These are phyloP conservation scores for Glonium stellatum DNA, from an alignment of 495 filamentous ascomycete genomes.

Conservation along the genomic window DNA sequence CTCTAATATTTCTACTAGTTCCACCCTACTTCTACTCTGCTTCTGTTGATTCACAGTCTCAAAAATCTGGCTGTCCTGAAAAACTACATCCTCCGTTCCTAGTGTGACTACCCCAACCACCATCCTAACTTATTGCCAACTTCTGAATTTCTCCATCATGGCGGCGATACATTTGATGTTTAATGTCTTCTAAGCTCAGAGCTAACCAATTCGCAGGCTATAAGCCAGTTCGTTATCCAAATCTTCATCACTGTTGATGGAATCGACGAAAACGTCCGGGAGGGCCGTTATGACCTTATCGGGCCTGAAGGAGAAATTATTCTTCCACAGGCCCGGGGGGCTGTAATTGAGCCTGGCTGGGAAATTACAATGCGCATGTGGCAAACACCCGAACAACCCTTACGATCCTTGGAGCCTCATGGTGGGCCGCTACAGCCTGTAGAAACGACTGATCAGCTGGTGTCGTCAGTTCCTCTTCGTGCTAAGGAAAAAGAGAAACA, in stretches of 20 bases:
- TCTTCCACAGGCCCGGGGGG: conserved; percentile 74
- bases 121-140: too few species aligned
- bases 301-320: conserved; percentile 77
- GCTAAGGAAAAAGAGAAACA: too few species aligned
- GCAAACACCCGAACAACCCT: conserved; percentile 56
- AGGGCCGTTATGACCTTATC: conserved; percentile 76
- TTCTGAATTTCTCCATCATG: too few species aligned
- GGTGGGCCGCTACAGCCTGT: too few species aligned
- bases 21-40: background rate
- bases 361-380: conserved; percentile 90
- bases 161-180: too few species aligned
- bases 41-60: background rate
- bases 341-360: conserved; percentile 75
- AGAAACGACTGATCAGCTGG: too few species aligned
- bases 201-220: background rate
- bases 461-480: too few species aligned
- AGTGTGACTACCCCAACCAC: too few species aligned
- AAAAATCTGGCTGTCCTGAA: background rate
- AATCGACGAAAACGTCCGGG: conserved; percentile 67
- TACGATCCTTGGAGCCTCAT: too few species aligned
- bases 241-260: conserved; percentile 74
- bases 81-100: background rate
- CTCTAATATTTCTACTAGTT: background rate
- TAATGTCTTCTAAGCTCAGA: too few species aligned
- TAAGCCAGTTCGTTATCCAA: conserved; percentile 59